These are phyloP conservation scores for Sclerotinia trifoliorum DNA, from an alignment of 2,329 filamentous ascomycete genomes.

Conservation along the genomic window DNA sequence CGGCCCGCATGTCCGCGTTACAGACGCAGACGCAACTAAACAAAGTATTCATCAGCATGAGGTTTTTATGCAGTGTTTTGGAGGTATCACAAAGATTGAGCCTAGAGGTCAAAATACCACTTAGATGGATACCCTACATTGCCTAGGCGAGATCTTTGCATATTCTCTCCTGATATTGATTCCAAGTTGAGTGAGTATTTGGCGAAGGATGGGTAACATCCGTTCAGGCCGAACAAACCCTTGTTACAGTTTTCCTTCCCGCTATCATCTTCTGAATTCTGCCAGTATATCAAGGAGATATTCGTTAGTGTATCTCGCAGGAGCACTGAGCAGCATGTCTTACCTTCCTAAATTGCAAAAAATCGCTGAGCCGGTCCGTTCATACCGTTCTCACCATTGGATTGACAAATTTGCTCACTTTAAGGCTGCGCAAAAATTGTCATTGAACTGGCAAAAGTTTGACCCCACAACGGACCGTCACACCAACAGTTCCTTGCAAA, in stretches of 20 bases:
- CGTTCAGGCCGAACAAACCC: not conserved
- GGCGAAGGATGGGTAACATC: not conserved
- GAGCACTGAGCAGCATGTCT: not conserved
- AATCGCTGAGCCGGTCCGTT: constrained; percentile 35
- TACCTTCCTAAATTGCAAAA: constrained; percentile 17
- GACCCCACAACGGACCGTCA: not conserved
- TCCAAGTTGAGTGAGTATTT: constrained; percentile 5
- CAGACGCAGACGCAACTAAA: constrained; percentile 14
- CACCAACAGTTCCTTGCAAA: constrained; percentile 16
- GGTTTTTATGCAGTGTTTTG: not conserved
- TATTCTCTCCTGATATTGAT: constrained; percentile 9
- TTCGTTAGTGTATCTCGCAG: not conserved
- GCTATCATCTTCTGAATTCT: not conserved
- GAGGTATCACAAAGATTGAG: not conserved
- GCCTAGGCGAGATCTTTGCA: constrained; percentile 7
- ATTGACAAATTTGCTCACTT: constrained; percentile 1
- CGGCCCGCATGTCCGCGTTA: constrained; percentile 27
- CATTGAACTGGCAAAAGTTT: constrained; percentile 9
- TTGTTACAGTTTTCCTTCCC: constrained; percentile 1
- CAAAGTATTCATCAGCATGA: constrained; percentile 5
- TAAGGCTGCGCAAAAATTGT: constrained; percentile 7
- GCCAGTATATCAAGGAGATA: not conserved
- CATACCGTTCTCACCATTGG: constrained; percentile 28
- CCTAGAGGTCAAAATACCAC: constrained; percentile 9
- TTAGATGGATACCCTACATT: constrained; percentile 11